Percentiles rank a stretch among this genome's conserved stretches.
Evolutionary conservation across 2,329 filamentous ascomycete species (phyloP).

Genomic region (Aspergillus versicolor): DNA sequence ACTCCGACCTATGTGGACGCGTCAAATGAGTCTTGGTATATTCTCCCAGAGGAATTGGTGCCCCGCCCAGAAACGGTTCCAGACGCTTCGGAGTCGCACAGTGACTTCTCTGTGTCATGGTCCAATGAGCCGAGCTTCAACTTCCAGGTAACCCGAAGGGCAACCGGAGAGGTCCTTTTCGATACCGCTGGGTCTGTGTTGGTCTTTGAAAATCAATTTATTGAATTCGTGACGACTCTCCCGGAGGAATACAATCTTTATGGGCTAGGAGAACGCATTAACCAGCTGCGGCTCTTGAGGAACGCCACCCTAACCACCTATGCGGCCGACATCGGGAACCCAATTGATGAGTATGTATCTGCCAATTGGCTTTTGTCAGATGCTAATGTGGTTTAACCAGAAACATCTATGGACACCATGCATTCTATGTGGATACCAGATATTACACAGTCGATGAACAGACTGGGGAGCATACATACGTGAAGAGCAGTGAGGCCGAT

Average conservation of each 20-base stretch:
- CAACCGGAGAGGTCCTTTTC: constrained; percentile 66
- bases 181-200: constrained; percentile 63
- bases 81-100: constrained; percentile 36
- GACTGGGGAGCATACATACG: constrained; percentile 52
- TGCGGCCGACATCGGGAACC: constrained; percentile 65
- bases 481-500: constrained; percentile 54
- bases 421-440: constrained; percentile 76
- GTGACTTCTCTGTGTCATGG: constrained; percentile 54
- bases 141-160: constrained; percentile 57
- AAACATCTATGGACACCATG: constrained; percentile 75
- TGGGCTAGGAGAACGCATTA: constrained; percentile 72
- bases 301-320: constrained; percentile 70
- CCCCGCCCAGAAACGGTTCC: constrained; percentile 53
- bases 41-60: constrained; percentile 64
- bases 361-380: background rate
- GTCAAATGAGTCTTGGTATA: constrained; percentile 65
- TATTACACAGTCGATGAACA: constrained; percentile 61
- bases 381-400: constrained; percentile 17
- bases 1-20: constrained; percentile 61
- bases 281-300: constrained; percentile 68
- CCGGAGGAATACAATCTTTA: constrained; percentile 74
- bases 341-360: constrained; percentile 42
- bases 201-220: constrained; percentile 75
- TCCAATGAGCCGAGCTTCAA: constrained; percentile 58
- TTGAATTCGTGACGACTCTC: constrained; percentile 67